These are phyloP conservation scores for Toxoplasma gondii DNA, from an alignment of 169 alveolate species.

Conservation along the genomic window DNA sequence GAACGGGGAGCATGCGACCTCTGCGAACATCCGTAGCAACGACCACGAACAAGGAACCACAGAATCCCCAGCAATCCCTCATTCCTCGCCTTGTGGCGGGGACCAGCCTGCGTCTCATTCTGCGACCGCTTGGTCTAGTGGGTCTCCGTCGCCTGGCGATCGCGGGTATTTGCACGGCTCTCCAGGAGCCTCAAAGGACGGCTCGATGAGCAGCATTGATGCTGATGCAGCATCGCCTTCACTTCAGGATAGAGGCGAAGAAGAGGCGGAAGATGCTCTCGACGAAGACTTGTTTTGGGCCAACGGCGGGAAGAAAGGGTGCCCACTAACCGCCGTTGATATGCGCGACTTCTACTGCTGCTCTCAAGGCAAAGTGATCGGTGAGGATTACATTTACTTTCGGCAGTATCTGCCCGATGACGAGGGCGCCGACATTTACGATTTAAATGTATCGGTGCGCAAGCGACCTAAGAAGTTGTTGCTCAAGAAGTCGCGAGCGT, in stretches of 20 bases:
- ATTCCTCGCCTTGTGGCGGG: too few species aligned
- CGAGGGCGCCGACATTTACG: constrained; percentile 37
- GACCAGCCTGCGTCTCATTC: too few species aligned
- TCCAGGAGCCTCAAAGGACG: not conserved
- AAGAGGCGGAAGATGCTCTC: too few species aligned
- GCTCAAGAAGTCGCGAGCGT: not conserved
- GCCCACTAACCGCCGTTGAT: not conserved
- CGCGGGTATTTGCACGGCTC: not conserved
- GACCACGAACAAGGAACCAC: too few species aligned
- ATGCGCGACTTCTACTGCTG: constrained; percentile 41
- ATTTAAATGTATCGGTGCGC: not conserved
- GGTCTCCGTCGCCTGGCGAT: too few species aligned
- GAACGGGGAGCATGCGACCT: too few species aligned
- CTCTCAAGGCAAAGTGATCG: constrained; percentile 30
- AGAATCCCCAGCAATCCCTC: too few species aligned
- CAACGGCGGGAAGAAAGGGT: not conserved
- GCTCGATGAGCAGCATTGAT: not conserved
- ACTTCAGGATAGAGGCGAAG: not conserved
- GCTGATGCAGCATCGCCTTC: too few species aligned
- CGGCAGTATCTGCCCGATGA: constrained; percentile 26
- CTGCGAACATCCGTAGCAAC: too few species aligned
- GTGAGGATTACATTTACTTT: constrained; percentile 27
- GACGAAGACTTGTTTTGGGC: not conserved
- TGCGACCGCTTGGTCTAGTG: too few species aligned
- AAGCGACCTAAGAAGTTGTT: constrained; percentile 14